Conservation (phyloP, 2,329 filamentous ascomycete genomes). For the Tolypocladium pustulatum region DNA sequence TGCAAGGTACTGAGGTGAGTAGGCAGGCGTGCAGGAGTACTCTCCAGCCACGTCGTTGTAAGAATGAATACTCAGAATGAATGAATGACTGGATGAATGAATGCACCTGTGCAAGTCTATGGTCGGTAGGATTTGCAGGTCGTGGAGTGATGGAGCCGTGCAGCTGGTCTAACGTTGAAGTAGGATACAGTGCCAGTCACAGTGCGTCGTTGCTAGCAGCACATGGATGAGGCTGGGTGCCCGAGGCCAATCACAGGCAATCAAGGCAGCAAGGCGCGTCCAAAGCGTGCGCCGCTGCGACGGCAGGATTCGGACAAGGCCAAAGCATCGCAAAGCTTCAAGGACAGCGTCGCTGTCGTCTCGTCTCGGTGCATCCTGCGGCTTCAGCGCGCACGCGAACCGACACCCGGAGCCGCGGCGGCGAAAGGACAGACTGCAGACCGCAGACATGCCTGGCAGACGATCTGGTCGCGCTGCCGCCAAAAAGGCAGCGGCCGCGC, state of each 20-base stretch:
- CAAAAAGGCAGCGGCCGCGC: constrained; percentile 40
- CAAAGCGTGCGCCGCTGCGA: neutral
- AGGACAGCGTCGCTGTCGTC: neutral
- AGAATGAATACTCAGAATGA: neutral
- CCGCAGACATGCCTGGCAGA: constrained; percentile 26
- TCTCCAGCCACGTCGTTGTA: neutral
- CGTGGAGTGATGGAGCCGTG: too few species aligned
- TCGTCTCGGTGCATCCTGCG: neutral
- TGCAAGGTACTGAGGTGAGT: neutral
- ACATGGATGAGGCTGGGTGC: neutral
- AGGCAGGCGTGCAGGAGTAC: neutral
- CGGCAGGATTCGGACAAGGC: neutral
- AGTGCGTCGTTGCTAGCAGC: neutral
- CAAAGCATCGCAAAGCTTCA: neutral
- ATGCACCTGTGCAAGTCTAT: too few species aligned
- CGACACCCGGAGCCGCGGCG: neutral
- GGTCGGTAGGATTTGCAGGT: too few species aligned
- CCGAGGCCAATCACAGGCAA: neutral
- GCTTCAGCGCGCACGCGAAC: neutral
- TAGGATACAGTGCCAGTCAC: neutral
- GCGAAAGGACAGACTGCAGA: neutral
- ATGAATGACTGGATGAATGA: too few species aligned
- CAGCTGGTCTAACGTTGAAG: too few species aligned
- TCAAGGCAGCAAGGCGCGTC: neutral
- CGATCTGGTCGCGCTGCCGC: constrained; percentile 43